Evolutionary conservation across 192 early-diverging fungal genomes (phyloP), one percentile per base, ranked within the genome.

Genomic region (Podila epigama): DNA sequence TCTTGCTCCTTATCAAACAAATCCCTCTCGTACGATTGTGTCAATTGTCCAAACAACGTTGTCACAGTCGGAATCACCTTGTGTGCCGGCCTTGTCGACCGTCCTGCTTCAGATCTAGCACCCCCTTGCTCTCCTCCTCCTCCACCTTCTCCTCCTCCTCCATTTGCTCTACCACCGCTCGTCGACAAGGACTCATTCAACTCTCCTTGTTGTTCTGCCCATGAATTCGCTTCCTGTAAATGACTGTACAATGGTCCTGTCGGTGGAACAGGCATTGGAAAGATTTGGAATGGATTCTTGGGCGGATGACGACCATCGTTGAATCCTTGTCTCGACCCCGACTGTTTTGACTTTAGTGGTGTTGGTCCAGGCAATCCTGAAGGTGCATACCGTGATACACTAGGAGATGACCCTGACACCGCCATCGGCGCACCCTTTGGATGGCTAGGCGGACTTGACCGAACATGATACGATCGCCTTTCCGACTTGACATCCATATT

Each of bases 1-100:
- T 78, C 66, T 27, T 81, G 73, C 20, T 84, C 82, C 67, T 84
- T 83, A 7, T 84, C 78, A 31, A 67, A 63, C 4, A 82, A 53
- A 41, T 86, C 85, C 15, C 69, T 77, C 52, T 83, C 83, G 41
- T 81, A 86, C 18, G 80, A 84, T 11, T 70, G 63, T 9, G 79
- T 77, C 51, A 83, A 56, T 11, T 60, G 69, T 25, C 78, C 72
- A 75, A 86, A 79, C 0, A 86, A 33, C 31, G 80, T 67, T 32
- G 68, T 71, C n/a, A 86, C 65, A 8, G 71, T 72, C 3, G 79
- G 73, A 11, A 80, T 68, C 55, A 77, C 56, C 9, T 25, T 32
- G 28, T 63, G 37, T 1, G 41, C 28, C 5, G 63, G 36, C 39
- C n/a, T 41, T 4, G 28, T 31, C 7, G 58, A 8, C 9, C 0